These are phyloP conservation scores for Yamadazyma siamensis DNA, from an alignment of 1,139 yeast genomes.

Conservation along the genomic window DNA sequence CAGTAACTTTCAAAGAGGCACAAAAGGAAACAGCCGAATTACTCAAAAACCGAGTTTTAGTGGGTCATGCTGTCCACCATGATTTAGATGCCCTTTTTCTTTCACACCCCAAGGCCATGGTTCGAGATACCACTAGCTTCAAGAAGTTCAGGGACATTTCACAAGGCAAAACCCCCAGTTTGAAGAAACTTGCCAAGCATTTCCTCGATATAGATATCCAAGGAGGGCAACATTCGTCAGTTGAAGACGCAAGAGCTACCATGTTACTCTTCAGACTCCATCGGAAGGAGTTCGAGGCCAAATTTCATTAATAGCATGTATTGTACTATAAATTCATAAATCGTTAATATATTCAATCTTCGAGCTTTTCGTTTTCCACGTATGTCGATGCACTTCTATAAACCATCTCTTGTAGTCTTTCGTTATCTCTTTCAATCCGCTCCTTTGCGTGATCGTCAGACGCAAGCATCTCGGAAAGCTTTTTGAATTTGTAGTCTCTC, in stretches of 20 bases:
- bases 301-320: neutral
- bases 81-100: constrained; percentile 69
- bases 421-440: constrained; percentile 21
- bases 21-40: constrained; percentile 54
- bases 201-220: constrained; percentile 66
- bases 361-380: constrained; percentile 36
- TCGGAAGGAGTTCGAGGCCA: constrained; percentile 57
- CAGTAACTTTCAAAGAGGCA: constrained; percentile 64
- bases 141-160: constrained; percentile 56
- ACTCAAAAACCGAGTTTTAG: constrained; percentile 51
- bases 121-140: constrained; percentile 74
- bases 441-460: constrained; percentile 14
- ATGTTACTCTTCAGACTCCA: constrained; percentile 71
- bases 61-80: constrained; percentile 84
- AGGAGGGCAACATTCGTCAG: constrained; percentile 75
- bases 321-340: too few relatives aligned
- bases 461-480: constrained; percentile 11
- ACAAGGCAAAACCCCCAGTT: constrained; percentile 67
- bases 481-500: constrained; percentile 16
- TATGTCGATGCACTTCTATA: constrained; percentile 39
- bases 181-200: constrained; percentile 62
- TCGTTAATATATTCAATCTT: constrained; percentile 22
- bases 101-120: constrained; percentile 60
- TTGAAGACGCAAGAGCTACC: constrained; percentile 87
- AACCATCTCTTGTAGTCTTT: constrained; percentile 31